These are phyloP conservation scores for Plectosphaerella sp. DNA, from an alignment of 2,329 filamentous ascomycete genomes.

Conservation along the genomic window DNA sequence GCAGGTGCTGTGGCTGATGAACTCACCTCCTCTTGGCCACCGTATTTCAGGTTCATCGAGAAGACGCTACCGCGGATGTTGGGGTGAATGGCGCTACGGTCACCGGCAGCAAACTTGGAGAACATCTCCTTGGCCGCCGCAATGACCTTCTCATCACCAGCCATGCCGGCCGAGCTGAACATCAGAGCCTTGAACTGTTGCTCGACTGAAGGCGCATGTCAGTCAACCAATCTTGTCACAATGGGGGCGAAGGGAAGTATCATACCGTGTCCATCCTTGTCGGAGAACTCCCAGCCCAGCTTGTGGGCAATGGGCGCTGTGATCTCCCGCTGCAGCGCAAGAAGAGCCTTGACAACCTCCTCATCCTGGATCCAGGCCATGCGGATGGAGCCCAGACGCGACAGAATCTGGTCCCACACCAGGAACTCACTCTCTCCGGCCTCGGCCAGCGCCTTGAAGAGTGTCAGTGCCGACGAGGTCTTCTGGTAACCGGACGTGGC, in stretches of 20 bases:
- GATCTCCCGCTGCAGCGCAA: conserved; percentile 77
- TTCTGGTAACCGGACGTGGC: conserved; percentile 89
- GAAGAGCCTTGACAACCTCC: conserved; percentile 67
- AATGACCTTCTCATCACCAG: conserved; percentile 74
- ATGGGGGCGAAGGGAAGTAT: background rate
- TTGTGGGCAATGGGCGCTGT: conserved; percentile 77
- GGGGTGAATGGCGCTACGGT: conserved; percentile 79
- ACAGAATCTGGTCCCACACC: conserved; percentile 89
- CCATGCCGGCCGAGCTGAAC: conserved; percentile 77
- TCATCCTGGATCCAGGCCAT: conserved; percentile 83
- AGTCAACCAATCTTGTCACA: background rate
- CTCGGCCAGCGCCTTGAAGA: conserved; percentile 76
- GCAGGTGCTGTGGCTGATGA: background rate
- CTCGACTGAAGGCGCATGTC: conserved; percentile 44
- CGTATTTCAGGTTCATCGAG: conserved; percentile 76
- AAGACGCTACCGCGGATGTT: conserved; percentile 88
- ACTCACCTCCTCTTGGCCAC: conserved; percentile 73
- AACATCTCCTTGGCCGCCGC: conserved; percentile 88
- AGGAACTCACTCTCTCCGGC: conserved; percentile 83
- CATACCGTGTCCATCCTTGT: conserved; percentile 66
- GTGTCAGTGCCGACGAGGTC: conserved; percentile 80
- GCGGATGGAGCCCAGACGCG: conserved; percentile 73
- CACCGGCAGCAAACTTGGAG: conserved; percentile 73
- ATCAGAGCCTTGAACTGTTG: conserved; percentile 93
- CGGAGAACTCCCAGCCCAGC: conserved; percentile 82